These are phyloP conservation scores for Pythium dissotocum DNA, from an alignment of 352 stramenopile species.

Conservation along the genomic window DNA sequence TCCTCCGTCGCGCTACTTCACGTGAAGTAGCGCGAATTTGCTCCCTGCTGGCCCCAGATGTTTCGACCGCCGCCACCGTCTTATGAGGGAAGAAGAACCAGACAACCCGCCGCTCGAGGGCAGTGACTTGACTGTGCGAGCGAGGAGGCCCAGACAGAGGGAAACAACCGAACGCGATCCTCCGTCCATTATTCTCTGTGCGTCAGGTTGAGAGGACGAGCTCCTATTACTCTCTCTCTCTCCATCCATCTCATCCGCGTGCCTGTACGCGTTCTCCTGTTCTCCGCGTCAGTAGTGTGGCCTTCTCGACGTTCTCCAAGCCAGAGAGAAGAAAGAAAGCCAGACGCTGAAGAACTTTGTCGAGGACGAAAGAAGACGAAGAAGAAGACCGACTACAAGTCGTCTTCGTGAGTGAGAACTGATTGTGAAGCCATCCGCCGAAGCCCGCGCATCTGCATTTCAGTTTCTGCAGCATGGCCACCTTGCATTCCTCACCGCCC, in stretches of 20 bases:
- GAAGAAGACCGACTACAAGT: background rate
- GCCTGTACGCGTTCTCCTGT: background rate
- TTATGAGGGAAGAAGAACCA: slow-evolving; percentile 25
- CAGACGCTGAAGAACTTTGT: background rate
- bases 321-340: background rate
- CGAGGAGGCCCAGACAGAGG: slow-evolving; percentile 2
- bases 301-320: background rate
- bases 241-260: background rate
- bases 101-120: slow-evolving; percentile 10
- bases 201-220: slow-evolving; percentile 18
- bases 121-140: slow-evolving; percentile 13
- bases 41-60: slow-evolving; percentile 9
- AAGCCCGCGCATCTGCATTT: background rate
- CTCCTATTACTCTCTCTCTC: background rate
- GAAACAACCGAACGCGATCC: slow-evolving; percentile 10
- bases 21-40: slow-evolving; percentile 16
- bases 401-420: background rate
- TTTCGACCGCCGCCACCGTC: slow-evolving; percentile 11
- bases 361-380: background rate
- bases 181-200: slow-evolving; percentile 13
- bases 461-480: slow-evolving; percentile 10
- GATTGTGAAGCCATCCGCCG: background rate
- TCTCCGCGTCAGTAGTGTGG: background rate
- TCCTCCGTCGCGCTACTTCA: slow-evolving; percentile 10
- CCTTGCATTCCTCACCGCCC: slow-evolving; percentile 21